phyloP scores from a whole-genome alignment of 352 stramenopile species.

The Globisporangium nunn region DNA sequence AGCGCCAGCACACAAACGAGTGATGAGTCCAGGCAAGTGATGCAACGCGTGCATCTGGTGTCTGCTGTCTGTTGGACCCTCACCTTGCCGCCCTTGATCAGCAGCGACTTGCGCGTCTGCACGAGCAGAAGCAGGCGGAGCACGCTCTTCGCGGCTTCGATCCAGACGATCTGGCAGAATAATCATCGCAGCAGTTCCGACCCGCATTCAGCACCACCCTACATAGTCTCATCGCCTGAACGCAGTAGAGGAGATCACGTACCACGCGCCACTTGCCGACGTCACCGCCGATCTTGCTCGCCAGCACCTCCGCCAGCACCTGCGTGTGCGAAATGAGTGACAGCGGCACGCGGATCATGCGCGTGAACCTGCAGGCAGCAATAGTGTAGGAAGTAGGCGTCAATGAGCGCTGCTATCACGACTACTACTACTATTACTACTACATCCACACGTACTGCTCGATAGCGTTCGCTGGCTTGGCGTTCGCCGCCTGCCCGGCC shows the following conservation, averaged over 20 bases:
- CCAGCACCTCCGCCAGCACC: conserved; percentile 73
- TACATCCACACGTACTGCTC: conserved; percentile 18
- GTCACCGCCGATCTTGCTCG: conserved; percentile 59
- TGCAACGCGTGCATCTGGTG: too few species aligned
- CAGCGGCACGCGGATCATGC: conserved; percentile 54
- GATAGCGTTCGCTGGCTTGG: conserved; percentile 12
- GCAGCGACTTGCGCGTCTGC: conserved; percentile 48
- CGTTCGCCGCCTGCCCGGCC: conserved; percentile 14
- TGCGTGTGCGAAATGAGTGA: conserved; percentile 76
- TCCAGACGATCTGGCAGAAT: conserved; percentile 50
- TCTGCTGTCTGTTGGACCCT: too few species aligned
- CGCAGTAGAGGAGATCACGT: conserved; percentile 5
- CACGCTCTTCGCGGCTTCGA: conserved; percentile 69
- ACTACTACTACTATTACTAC: too few species aligned
- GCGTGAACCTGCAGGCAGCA: conserved; percentile 32
- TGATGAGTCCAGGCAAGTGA: too few species aligned
- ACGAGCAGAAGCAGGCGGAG: conserved; percentile 59
- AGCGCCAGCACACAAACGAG: too few species aligned
- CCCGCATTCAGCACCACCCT: too few species aligned
- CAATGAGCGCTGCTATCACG: too few species aligned
- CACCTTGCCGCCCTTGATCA: conserved; percentile 56
- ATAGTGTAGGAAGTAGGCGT: too few species aligned
- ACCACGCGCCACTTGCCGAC: conserved; percentile 68
- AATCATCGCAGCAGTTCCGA: too few species aligned
- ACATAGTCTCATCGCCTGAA: too few species aligned